phyloP scores from a whole-genome alignment of 768 basidiomycete species.

The Chalciporus sphaerocephalus region DNA sequence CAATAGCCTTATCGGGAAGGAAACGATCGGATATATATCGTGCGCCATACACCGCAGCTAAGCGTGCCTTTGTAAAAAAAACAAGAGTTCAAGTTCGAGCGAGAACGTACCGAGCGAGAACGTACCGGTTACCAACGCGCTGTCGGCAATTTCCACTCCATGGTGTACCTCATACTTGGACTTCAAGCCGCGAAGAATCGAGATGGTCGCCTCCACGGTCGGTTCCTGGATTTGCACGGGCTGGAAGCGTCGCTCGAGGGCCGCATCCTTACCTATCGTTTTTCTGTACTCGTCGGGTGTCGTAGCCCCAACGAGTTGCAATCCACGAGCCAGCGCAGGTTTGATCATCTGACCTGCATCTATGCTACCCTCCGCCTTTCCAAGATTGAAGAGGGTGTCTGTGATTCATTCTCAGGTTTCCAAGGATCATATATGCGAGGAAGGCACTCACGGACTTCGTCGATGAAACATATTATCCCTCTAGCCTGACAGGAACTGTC shows the following conservation, averaged over 20 bases:
- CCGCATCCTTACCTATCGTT: slow-evolving; percentile 88
- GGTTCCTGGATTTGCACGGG: slow-evolving; percentile 88
- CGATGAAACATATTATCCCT: slow-evolving; percentile 88
- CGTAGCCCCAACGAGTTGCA: slow-evolving; percentile 87
- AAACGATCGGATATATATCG: slow-evolving; percentile 85
- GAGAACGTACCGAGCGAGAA: slow-evolving; percentile 37
- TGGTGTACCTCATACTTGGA: slow-evolving; percentile 87
- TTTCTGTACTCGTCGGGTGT: slow-evolving; percentile 90
- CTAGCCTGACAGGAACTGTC: slow-evolving; percentile 44
- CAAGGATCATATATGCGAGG: not conserved
- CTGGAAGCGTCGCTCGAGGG: slow-evolving; percentile 87
- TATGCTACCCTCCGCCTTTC: slow-evolving; percentile 87
- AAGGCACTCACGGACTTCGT: slow-evolving; percentile 79
- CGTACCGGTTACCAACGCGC: slow-evolving; percentile 78
- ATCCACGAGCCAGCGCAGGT: slow-evolving; percentile 80
- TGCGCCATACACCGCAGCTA: slow-evolving; percentile 79
- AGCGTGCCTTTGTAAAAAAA: not conserved
- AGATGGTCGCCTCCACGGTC: slow-evolving; percentile 76
- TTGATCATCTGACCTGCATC: slow-evolving; percentile 95
- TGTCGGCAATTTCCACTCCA: slow-evolving; percentile 87
- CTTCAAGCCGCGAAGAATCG: slow-evolving; percentile 84
- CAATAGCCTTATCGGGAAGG: slow-evolving; percentile 88
- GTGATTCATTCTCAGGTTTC: not conserved
- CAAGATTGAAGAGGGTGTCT: slow-evolving; percentile 83
- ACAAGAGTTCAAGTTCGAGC: not conserved